phyloP scores from a whole-genome alignment of 2,329 filamentous ascomycete genomes.

The Diplodia scrobiculata region DNA sequence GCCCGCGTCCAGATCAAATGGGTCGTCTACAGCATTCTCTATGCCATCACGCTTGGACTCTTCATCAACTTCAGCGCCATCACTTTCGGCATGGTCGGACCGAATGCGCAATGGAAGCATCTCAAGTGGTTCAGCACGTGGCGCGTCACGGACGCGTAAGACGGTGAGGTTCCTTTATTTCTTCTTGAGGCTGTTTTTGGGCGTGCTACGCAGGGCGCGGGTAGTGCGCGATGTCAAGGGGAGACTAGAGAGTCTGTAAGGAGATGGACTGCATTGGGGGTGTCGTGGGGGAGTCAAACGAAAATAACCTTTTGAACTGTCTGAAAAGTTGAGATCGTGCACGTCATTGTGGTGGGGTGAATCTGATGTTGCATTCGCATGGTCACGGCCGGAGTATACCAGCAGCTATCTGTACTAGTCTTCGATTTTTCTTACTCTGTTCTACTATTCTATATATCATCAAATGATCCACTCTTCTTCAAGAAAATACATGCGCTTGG shows the following conservation, averaged over 20 bases:
- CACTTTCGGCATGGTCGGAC: conserved; percentile 92
- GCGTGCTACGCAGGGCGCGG: neutral
- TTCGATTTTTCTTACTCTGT: neutral
- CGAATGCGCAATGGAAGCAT: conserved; percentile 81
- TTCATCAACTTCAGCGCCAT: conserved; percentile 92
- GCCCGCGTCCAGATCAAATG: conserved; percentile 66
- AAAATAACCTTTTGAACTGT: neutral
- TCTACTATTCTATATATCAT: neutral
- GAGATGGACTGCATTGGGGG: neutral
- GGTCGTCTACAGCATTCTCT: conserved; percentile 72
- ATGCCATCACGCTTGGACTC: conserved; percentile 72
- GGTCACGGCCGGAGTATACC: conserved; percentile 22
- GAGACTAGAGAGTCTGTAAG: neutral
- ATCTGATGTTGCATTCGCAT: conserved; percentile 3
- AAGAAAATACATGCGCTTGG: neutral
- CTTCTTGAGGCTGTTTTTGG: neutral
- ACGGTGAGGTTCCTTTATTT: conserved; percentile 2
- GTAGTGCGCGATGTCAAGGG: neutral
- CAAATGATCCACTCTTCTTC: neutral
- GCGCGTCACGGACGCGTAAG: conserved; percentile 68
- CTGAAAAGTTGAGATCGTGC: neutral
- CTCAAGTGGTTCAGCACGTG: conserved; percentile 91
- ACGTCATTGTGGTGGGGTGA: neutral
- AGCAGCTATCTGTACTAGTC: conserved; percentile 19
- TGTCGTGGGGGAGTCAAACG: neutral